phyloP scores from a whole-genome alignment of 805 yeast genomes.

The Phaffomyces thermotolerans region DNA sequence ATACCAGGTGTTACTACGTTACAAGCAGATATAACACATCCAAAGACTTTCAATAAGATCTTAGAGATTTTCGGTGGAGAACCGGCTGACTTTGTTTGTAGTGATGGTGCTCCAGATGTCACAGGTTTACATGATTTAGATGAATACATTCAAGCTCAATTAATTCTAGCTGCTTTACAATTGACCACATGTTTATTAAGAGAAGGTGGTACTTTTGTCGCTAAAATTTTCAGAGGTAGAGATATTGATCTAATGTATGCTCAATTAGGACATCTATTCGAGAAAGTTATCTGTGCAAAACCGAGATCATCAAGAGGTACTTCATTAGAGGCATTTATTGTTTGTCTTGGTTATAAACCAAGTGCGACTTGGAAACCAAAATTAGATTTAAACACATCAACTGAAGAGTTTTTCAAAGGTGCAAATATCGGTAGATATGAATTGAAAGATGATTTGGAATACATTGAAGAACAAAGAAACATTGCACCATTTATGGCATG shows the following conservation, averaged over 20 bases:
- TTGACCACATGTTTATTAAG: constrained; percentile 82
- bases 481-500: constrained; percentile 94
- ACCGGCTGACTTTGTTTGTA: constrained; percentile 90
- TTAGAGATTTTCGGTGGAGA: constrained; percentile 82
- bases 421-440: constrained; percentile 48
- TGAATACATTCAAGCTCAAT: constrained; percentile 93
- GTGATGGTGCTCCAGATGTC: constrained; percentile 99
- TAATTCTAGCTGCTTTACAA: constrained; percentile 85
- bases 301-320: constrained; percentile 95
- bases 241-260: constrained; percentile 91
- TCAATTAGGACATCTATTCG: constrained; percentile 84
- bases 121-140: constrained; percentile 96
- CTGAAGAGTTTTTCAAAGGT: constrained; percentile 77
- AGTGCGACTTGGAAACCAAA: constrained; percentile 78
- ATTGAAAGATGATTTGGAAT: constrained; percentile 38
- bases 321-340: constrained; percentile 88
- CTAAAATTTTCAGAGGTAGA: constrained; percentile 93
- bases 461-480: constrained; percentile 53
- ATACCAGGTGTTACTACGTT: constrained; percentile 83
- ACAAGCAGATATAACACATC: constrained; percentile 97
- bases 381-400: constrained; percentile 47
- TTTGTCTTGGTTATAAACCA: constrained; percentile 83
- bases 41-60: constrained; percentile 72
- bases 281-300: constrained; percentile 86
- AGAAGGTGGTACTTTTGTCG: constrained; percentile 90